Conservation (phyloP, 2,329 filamentous ascomycete species). For the Leptographium radiaticola region DNA sequence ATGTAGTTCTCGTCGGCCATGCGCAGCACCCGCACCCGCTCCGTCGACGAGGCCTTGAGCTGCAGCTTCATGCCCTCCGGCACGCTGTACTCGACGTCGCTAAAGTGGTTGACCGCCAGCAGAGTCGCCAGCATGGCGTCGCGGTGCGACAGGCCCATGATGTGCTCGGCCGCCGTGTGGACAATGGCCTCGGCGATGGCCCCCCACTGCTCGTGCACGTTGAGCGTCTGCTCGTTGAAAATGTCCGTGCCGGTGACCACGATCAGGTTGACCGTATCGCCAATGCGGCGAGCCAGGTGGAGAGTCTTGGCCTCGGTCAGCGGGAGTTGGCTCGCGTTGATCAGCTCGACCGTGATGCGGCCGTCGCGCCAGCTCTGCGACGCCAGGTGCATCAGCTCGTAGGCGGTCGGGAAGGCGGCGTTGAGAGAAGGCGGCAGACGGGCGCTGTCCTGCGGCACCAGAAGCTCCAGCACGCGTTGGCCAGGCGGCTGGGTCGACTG, state of each 20-base stretch:
- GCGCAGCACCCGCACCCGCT: slow-evolving; percentile 7
- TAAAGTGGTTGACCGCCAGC: slow-evolving; percentile 4
- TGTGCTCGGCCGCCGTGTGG: slow-evolving; percentile 11
- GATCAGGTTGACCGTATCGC: slow-evolving; percentile 1
- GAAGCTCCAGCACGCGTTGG: slow-evolving; percentile 1
- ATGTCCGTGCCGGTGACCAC: background rate
- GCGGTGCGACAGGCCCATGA: slow-evolving; percentile 11
- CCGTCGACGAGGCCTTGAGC: slow-evolving; percentile 7
- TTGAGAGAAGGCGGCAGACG: background rate
- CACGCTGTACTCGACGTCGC: slow-evolving; percentile 3
- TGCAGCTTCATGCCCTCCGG: slow-evolving; percentile 12
- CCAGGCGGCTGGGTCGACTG: slow-evolving; percentile 7
- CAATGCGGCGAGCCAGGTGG: background rate
- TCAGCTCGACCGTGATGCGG: slow-evolving; percentile 5
- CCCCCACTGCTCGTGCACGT: slow-evolving; percentile 10
- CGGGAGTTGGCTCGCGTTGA: slow-evolving; percentile 4
- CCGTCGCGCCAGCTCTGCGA: slow-evolving; percentile 1
- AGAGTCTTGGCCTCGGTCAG: slow-evolving; percentile 8
- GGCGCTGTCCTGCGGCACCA: background rate
- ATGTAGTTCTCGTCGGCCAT: slow-evolving; percentile 7
- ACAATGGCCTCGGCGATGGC: slow-evolving; percentile 13
- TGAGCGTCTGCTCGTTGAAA: slow-evolving; percentile 2
- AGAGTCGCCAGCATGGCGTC: slow-evolving; percentile 6
- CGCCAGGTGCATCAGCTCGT: slow-evolving; percentile 1
- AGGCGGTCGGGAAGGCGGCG: slow-evolving; percentile 1